These are phyloP conservation scores for Meira miltonrushii DNA, from an alignment of 1,284 basidiomycete species.

Conservation along the genomic window DNA sequence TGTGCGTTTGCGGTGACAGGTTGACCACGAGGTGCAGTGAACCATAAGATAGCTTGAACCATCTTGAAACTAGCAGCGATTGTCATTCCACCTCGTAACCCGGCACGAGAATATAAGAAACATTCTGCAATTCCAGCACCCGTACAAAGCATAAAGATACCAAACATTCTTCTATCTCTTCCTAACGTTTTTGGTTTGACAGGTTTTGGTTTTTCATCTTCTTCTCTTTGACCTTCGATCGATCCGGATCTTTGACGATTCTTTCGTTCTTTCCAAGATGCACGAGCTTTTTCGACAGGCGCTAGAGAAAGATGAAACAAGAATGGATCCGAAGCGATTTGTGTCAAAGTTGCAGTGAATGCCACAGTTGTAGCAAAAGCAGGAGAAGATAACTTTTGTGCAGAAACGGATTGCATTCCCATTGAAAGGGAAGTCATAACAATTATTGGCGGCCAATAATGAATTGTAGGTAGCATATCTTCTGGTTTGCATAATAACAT, in stretches of 20 bases:
- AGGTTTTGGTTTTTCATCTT: neutral
- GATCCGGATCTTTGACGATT: neutral
- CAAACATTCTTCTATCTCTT: slow-evolving; percentile 32
- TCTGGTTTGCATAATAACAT: slow-evolving; percentile 35
- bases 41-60: slow-evolving; percentile 13
- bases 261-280: neutral
- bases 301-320: slow-evolving; percentile 29
- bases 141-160: slow-evolving; percentile 24
- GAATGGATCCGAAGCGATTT: slow-evolving; percentile 43
- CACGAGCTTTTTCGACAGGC: neutral
- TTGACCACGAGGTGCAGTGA: neutral
- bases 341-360: slow-evolving; percentile 42
- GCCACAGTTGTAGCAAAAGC: slow-evolving; percentile 38
- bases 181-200: slow-evolving; percentile 21
- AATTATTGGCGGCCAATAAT: slow-evolving; percentile 33
- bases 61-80: slow-evolving; percentile 37
- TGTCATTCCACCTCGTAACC: slow-evolving; percentile 27
- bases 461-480: slow-evolving; percentile 28
- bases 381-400: slow-evolving; percentile 40
- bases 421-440: slow-evolving; percentile 30
- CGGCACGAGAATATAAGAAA: slow-evolving; percentile 27
- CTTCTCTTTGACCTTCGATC: neutral
- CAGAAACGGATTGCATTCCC: slow-evolving; percentile 39
- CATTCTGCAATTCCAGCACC: slow-evolving; percentile 41
- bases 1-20: too few relatives aligned